phyloP scores from a whole-genome alignment of 768 basidiomycete genomes.

The Strobilomyces dryophilus region DNA sequence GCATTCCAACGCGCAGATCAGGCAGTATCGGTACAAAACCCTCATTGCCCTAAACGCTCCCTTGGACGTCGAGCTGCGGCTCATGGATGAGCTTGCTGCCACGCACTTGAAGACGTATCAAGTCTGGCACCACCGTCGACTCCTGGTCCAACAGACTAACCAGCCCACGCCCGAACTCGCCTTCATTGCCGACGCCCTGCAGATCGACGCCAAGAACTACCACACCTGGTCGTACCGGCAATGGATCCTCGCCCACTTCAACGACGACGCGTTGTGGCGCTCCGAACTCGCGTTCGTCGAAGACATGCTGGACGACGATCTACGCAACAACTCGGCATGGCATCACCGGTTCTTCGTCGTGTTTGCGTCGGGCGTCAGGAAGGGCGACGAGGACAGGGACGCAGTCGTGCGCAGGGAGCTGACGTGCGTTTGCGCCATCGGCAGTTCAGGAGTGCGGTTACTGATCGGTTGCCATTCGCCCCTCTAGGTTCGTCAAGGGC shows the following conservation, averaged over 20 bases:
- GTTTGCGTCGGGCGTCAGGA: conserved; percentile 59
- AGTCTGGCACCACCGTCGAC: conserved; percentile 92
- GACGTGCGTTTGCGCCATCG: conserved; percentile 49
- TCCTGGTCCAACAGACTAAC: conserved; percentile 58
- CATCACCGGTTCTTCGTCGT: conserved; percentile 91
- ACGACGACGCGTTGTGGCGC: conserved; percentile 64
- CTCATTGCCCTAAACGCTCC: conserved; percentile 63
- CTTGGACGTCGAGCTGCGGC: conserved; percentile 69
- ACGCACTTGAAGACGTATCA: conserved; percentile 92
- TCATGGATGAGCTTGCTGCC: conserved; percentile 87
- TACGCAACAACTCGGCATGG: conserved; percentile 98
- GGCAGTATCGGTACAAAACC: conserved; percentile 95
- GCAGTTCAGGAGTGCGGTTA: not conserved
- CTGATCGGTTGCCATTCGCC: not conserved
- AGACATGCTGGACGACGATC: conserved; percentile 63
- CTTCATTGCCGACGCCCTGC: conserved; percentile 72
- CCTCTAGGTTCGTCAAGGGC: conserved; percentile 71
- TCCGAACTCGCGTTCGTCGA: conserved; percentile 77
- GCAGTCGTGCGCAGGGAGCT: conserved; percentile 66
- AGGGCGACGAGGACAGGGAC: conserved; percentile 59
- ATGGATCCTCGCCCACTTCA: conserved; percentile 87
- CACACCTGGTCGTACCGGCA: conserved; percentile 99
- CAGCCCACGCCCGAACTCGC: conserved; percentile 63
- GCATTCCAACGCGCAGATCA: conserved; percentile 28
- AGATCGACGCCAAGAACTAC: conserved; percentile 90